A percentile compares a stretch with the other conserved stretches of the same genome.
These are phyloP conservation scores for Phytopythium kandeliae DNA, from an alignment of 352 stramenopile genomes.

Conservation along the genomic window DNA sequence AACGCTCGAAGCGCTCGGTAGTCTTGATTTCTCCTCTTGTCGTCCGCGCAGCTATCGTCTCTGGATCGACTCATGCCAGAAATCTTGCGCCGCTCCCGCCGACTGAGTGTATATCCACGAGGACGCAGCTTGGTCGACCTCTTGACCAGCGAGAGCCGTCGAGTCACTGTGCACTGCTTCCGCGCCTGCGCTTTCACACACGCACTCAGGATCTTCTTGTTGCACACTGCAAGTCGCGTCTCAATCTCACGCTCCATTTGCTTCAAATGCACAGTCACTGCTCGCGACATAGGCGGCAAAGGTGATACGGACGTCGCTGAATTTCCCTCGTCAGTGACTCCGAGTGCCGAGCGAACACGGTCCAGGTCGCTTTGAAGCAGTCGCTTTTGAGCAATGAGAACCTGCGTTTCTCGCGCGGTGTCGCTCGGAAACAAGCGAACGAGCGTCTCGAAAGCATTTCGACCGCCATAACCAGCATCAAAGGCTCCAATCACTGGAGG, in stretches of 20 bases:
- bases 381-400: slow-evolving; percentile 56
- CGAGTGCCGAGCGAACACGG: slow-evolving; percentile 18
- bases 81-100: slow-evolving; percentile 36
- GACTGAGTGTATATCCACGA: slow-evolving; percentile 35
- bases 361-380: slow-evolving; percentile 53
- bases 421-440: slow-evolving; percentile 58
- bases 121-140: slow-evolving; percentile 25
- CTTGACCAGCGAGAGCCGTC: slow-evolving; percentile 22
- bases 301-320: not conserved
- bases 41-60: not conserved
- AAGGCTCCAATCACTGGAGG: not conserved
- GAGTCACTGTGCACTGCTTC: not conserved
- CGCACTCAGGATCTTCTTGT: slow-evolving; percentile 47
- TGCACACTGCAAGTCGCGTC: slow-evolving; percentile 53
- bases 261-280: slow-evolving; percentile 36
- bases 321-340: not conserved
- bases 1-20: slow-evolving; percentile 62
- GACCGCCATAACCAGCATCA: not conserved
- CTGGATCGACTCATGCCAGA: slow-evolving; percentile 2
- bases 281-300: slow-evolving; percentile 17
- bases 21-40: not conserved
- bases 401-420: slow-evolving; percentile 28
- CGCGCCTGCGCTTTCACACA: slow-evolving; percentile 42
- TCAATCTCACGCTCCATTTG: slow-evolving; percentile 40
- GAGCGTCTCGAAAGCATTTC: slow-evolving; percentile 23